These are phyloP conservation scores for Mediolabrus comicus DNA, from an alignment of 108 stramenopile genomes.

Conservation along the genomic window DNA sequence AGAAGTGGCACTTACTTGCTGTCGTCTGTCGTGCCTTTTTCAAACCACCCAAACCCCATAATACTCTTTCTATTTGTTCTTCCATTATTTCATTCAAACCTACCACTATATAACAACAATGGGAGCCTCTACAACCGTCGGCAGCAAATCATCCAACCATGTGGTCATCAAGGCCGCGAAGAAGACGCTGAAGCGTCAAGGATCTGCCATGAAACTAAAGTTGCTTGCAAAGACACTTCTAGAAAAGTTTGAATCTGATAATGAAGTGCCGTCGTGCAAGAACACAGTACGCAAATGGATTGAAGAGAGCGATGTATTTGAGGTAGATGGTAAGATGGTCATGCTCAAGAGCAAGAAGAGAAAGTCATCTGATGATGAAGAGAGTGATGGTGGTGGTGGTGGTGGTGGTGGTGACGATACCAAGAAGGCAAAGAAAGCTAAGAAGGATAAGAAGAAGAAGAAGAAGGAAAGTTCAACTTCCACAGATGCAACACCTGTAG, in stretches of 20 bases:
- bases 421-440: slow-evolving; percentile 33
- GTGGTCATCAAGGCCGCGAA: slow-evolving; percentile 69
- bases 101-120: slow-evolving; percentile 7
- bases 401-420: slow-evolving; percentile 3
- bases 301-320: slow-evolving; percentile 59
- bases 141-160: not conserved
- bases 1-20: no score
- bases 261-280: slow-evolving; percentile 39
- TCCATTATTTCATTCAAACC: not conserved
- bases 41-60: not conserved
- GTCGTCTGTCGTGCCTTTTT: not conserved
- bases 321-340: slow-evolving; percentile 67
- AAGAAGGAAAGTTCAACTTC: slow-evolving; percentile 37
- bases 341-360: slow-evolving; percentile 35
- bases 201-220: slow-evolving; percentile 76
- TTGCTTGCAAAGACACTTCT: slow-evolving; percentile 57
- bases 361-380: slow-evolving; percentile 19
- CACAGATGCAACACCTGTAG: slow-evolving; percentile 6
- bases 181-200: slow-evolving; percentile 70
- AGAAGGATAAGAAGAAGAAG: slow-evolving; percentile 57
- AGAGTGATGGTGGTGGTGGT: not conserved
- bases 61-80: not conserved
- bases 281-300: slow-evolving; percentile 57
- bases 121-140: slow-evolving; percentile 15
- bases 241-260: slow-evolving; percentile 50